Conservation (phyloP, 306 rosid species). For the cucumber (Cucumis sativus) region DNA sequence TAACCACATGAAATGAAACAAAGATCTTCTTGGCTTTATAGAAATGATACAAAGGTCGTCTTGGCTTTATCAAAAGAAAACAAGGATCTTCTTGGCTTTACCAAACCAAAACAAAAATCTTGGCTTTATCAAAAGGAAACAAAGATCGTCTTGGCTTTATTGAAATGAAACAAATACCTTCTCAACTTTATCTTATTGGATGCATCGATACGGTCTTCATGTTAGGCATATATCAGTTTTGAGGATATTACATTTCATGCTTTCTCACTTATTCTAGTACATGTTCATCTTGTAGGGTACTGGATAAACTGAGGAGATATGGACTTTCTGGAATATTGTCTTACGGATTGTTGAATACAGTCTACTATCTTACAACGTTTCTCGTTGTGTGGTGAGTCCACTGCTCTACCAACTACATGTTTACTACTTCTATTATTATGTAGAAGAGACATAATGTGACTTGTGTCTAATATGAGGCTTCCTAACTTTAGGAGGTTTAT, state of each 20-base stretch:
- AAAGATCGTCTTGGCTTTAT: background rate
- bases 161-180: background rate
- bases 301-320: constrained; percentile 54
- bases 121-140: background rate
- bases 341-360: constrained; percentile 76
- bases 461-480: background rate
- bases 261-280: constrained; percentile 5
- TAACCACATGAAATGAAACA: background rate
- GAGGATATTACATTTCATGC: background rate
- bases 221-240: background rate
- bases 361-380: constrained; percentile 68
- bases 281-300: constrained; percentile 32
- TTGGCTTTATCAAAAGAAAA: background rate
- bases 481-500: background rate
- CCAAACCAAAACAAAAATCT: background rate
- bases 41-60: background rate
- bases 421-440: background rate
- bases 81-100: background rate
- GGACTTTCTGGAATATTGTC: constrained; percentile 77
- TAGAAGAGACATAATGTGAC: background rate
- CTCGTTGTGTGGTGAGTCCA: constrained; percentile 69
- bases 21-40: background rate
- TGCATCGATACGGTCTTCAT: background rate
- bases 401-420: background rate
- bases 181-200: background rate